phyloP scores from a whole-genome alignment of 2,329 filamentous ascomycete genomes.

The Fusarium brevicatenulatum region DNA sequence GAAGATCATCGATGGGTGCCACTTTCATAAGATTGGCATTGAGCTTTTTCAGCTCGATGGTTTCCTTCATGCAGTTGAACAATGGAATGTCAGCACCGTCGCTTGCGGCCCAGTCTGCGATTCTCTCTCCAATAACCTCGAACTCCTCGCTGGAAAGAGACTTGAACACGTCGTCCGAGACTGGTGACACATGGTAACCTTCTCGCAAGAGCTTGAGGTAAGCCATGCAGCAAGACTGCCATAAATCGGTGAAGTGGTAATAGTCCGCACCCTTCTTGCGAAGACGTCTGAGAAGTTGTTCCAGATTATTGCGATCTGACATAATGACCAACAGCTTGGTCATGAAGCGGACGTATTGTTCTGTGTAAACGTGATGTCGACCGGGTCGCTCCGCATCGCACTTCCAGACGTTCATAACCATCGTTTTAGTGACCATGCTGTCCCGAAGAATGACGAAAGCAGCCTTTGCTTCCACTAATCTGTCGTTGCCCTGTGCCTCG shows the following conservation, averaged over 20 bases:
- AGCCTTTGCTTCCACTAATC: conserved; percentile 75
- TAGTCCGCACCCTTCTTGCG: conserved; percentile 84
- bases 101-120: conserved; percentile 64
- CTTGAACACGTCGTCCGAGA: conserved; percentile 67
- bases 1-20: conserved; percentile 88
- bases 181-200: conserved; percentile 57
- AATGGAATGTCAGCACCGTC: conserved; percentile 53
- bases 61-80: conserved; percentile 66
- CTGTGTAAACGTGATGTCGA: conserved; percentile 91
- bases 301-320: conserved; percentile 78
- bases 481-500: conserved; percentile 54
- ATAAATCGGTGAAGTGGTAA: conserved; percentile 69
- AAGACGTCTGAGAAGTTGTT: conserved; percentile 80
- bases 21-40: conserved; percentile 91
- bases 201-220: conserved; percentile 65
- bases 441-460: conserved; percentile 80
- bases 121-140: conserved; percentile 64
- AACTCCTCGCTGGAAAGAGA: conserved; percentile 64
- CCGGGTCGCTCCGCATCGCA: conserved; percentile 86
- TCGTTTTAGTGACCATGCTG: conserved; percentile 88
- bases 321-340: conserved; percentile 78
- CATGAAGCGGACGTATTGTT: conserved; percentile 86
- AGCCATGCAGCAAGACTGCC: conserved; percentile 64
- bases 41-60: conserved; percentile 72
- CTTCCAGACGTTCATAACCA: conserved; percentile 95